A percentile compares a stretch with the other conserved stretches of the same genome.
phyloP scores from a whole-genome alignment of 768 basidiomycete species.

The Mycena epipterygia region DNA sequence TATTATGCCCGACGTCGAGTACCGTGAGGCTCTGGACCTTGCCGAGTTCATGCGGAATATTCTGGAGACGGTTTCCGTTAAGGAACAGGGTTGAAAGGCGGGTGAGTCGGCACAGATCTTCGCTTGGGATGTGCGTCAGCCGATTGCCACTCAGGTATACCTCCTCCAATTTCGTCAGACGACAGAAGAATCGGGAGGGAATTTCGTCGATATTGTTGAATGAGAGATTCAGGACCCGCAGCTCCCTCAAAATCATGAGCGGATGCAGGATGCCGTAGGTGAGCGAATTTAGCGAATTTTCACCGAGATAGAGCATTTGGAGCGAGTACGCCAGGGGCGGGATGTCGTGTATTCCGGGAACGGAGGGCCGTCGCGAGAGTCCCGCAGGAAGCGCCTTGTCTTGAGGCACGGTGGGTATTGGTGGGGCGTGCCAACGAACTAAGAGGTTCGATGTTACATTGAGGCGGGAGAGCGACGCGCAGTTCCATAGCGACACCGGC shows the following conservation, averaged over 20 bases:
- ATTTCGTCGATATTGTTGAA: conserved; percentile 96
- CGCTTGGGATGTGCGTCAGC: conserved; percentile 88
- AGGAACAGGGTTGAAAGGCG: conserved; percentile 83
- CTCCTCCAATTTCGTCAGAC: conserved; percentile 82
- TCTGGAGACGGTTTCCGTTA: conserved; percentile 95
- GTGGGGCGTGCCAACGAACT: conserved; percentile 78
- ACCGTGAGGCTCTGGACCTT: conserved; percentile 84
- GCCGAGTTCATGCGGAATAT: conserved; percentile 90
- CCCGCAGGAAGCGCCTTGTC: conserved; percentile 26
- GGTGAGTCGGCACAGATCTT: conserved; percentile 83
- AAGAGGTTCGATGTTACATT: conserved; percentile 94
- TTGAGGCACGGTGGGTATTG: conserved; percentile 46
- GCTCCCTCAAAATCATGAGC: conserved; percentile 80
- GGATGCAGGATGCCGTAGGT: conserved; percentile 84
- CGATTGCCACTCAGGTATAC: conserved; percentile 97
- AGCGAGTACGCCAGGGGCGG: conserved; percentile 80
- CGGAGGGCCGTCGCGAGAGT: conserved; percentile 42
- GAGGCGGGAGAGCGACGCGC: conserved; percentile 75
- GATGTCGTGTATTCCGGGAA: conserved; percentile 34
- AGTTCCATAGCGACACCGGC: conserved; percentile 88
- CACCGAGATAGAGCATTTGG: conserved; percentile 86
- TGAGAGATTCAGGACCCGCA: conserved; percentile 89
- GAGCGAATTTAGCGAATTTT: conserved; percentile 91
- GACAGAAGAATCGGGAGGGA: conserved; percentile 81
- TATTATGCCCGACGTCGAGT: conserved; percentile 94